phyloP scores from a whole-genome alignment of 768 basidiomycete species.

The Mycena crocata region DNA sequence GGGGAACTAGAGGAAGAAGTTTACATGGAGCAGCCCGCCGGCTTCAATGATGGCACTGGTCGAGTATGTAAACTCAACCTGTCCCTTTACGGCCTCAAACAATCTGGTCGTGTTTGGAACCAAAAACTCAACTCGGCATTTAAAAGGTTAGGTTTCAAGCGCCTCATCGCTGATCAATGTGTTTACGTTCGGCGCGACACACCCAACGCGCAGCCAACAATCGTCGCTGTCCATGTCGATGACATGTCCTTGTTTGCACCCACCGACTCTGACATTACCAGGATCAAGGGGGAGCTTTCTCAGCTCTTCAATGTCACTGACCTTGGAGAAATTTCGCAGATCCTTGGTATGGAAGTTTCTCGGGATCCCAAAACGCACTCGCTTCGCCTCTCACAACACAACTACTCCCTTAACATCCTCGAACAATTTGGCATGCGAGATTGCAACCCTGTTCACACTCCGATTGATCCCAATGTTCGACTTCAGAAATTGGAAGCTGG shows the following conservation, averaged over 20 bases:
- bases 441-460: constrained; percentile 6
- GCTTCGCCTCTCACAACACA: constrained; percentile 25
- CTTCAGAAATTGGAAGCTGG: background rate
- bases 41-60: constrained; percentile 17
- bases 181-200: constrained; percentile 24
- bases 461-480: constrained; percentile 9
- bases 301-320: constrained; percentile 29
- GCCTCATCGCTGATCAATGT: constrained; percentile 30
- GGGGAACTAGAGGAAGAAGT: constrained; percentile 39
- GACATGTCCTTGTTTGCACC: constrained; percentile 22
- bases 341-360: constrained; percentile 33
- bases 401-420: constrained; percentile 23
- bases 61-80: constrained; percentile 30
- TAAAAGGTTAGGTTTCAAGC: constrained; percentile 33
- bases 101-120: constrained; percentile 45
- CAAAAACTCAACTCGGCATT: constrained; percentile 34
- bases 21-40: constrained; percentile 40
- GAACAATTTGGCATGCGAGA: constrained; percentile 1
- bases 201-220: constrained; percentile 7
- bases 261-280: background rate
- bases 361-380: constrained; percentile 25
- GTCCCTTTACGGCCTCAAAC: constrained; percentile 46
- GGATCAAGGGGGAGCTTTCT: constrained; percentile 27
- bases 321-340: constrained; percentile 20
- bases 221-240: constrained; percentile 37